Conservation (phyloP, 2,329 filamentous ascomycete species). For the Alternaria postmessia region DNA sequence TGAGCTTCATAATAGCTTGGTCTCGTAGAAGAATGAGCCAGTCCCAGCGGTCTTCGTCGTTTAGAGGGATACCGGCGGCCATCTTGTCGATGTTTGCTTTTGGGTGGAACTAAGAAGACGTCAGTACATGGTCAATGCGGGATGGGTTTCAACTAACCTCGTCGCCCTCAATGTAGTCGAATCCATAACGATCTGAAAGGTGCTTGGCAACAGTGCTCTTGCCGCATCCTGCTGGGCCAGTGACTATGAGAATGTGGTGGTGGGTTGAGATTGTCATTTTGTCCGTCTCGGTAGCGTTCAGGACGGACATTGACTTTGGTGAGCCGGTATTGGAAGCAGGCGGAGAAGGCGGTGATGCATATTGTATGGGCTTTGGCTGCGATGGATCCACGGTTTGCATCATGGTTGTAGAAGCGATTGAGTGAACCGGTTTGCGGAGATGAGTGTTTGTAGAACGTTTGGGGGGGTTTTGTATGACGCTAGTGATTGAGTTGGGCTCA, state of each 20-base stretch:
- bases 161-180: constrained; percentile 62
- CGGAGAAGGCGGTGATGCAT: constrained; percentile 42
- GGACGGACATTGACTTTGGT: constrained; percentile 29
- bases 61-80: constrained; percentile 81
- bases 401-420: constrained; percentile 32
- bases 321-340: constrained; percentile 39
- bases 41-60: constrained; percentile 95
- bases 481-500: constrained; percentile 17
- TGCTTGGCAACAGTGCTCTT: constrained; percentile 62
- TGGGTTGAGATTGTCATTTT: constrained; percentile 47
- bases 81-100: constrained; percentile 77
- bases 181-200: constrained; percentile 53
- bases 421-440: constrained; percentile 6
- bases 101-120: constrained; percentile 56
- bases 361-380: constrained; percentile 38
- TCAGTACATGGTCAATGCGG: not conserved
- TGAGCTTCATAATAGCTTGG: constrained; percentile 51
- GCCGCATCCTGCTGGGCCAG: constrained; percentile 62
- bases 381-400: constrained; percentile 46
- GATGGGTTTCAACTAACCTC: constrained; percentile 47
- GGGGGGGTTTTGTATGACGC: constrained; percentile 9
- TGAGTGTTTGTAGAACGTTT: constrained; percentile 3
- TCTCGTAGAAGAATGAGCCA: constrained; percentile 73
- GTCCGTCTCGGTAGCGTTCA: constrained; percentile 22
- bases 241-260: constrained; percentile 61